Evolutionary conservation across 805 yeast species (phyloP), one percentile per base, ranked within the genome.

Genomic region (Candida golubevii): DNA sequence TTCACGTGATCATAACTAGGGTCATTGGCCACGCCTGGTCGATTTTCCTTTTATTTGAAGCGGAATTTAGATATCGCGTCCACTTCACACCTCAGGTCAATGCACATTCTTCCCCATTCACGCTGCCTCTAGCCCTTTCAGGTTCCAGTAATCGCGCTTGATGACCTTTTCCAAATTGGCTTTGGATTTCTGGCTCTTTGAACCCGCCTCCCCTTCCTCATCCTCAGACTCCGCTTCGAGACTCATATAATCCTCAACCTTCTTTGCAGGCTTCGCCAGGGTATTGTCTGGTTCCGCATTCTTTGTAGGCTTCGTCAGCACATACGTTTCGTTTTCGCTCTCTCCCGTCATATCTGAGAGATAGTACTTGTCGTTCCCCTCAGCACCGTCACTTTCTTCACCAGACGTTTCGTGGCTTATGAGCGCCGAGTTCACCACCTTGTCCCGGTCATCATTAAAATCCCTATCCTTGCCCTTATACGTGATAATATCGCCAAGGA

Each of bases 401-500:
- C 6, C 32, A 29, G 11, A 10, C 3, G 11, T 12, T 10, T 57
- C 58, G 36, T 66, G 69, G 30, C 55, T 52, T 7, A 69, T 61
- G 45, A 57, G 62, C 1, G 91, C 90, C 46, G 78, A 77, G 60
- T 85, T 85, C 4, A 67, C 60, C 3, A 84, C 86, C 47, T 75
- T 64, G 34, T 65, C 67, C 61, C 95, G 74, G 46, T 85, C 91
- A 63, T 86, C 93, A 40, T 77, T 79, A 59, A 86, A 86, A 58
- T 85, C 88, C 60, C 96, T 71, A 53, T 76, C 80, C 50, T 79
- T 79, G 8, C 95, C 95, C 47, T 75, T 78, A 58, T 80, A 83
- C 55, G 79, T 82, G 48, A 88, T 85, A 12, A 87, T 83, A 49
- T 84, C 86, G 2, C 95, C 96, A 43, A 88, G 65, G 7, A 88